Evolutionary conservation across 208 protist species (phyloP).

Genomic region (Perkinsela sp.): DNA sequence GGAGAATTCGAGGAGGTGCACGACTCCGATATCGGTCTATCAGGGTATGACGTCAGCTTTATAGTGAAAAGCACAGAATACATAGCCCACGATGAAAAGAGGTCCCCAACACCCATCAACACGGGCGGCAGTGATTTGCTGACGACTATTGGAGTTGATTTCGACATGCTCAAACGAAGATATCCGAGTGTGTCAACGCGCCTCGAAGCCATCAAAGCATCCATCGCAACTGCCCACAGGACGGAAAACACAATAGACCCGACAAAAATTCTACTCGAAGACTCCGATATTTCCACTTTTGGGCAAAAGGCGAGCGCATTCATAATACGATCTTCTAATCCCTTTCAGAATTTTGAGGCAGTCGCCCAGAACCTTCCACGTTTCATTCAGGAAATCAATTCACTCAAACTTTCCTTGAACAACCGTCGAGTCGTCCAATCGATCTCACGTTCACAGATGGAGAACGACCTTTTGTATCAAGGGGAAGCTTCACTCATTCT

Average conservation of each 20-base stretch:
- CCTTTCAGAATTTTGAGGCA: not conserved
- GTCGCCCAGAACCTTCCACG: not conserved
- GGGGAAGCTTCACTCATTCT: too few species aligned
- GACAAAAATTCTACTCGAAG: not conserved
- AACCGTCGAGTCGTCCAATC: not conserved
- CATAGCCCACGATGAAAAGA: conserved; percentile 69
- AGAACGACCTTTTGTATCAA: not conserved
- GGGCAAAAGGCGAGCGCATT: not conserved
- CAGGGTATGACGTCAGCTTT: conserved; percentile 76
- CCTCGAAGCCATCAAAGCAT: too few species aligned
- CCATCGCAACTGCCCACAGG: too few species aligned
- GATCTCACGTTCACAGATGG: not conserved
- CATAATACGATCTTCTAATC: not conserved
- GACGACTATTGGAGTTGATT: too few species aligned
- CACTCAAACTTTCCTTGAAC: not conserved
- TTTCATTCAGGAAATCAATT: not conserved
- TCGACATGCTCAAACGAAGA: too few species aligned
- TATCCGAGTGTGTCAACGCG: too few species aligned
- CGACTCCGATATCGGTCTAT: conserved; percentile 17
- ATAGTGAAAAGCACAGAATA: conserved; percentile 87
- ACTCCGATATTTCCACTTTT: not conserved
- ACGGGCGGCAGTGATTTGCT: too few species aligned
- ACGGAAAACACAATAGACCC: too few species aligned
- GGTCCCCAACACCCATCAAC: not conserved
- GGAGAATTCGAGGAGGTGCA: conserved; percentile 4